Evolutionary conservation across 73 alveolate species (phyloP).

Genomic region (Breviolum minutum): DNA sequence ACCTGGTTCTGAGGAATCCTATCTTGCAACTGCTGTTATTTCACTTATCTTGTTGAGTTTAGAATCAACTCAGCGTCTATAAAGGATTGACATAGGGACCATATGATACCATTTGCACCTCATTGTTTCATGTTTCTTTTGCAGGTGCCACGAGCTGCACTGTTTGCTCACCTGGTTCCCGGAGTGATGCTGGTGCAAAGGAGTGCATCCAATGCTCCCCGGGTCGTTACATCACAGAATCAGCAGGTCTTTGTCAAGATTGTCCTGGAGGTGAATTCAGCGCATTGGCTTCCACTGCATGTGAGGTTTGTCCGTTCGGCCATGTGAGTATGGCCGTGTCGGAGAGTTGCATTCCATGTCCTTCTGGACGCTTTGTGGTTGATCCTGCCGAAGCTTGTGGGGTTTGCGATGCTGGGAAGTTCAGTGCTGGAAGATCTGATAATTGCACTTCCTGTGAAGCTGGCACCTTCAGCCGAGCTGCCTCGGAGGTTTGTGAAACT

Average conservation of each 20-base stretch:
- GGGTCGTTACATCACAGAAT: conserved; percentile 45
- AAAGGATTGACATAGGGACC: too few relatives aligned
- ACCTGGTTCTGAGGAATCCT: too few relatives aligned
- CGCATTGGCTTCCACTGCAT: conserved; percentile 49
- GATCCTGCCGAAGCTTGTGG: conserved; percentile 85
- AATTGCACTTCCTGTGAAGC: conserved; percentile 65
- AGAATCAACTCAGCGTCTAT: too few relatives aligned
- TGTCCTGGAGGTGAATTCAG: conserved; percentile 84
- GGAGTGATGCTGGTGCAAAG: conserved; percentile 78
- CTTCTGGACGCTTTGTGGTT: conserved; percentile 62
- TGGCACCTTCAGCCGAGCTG: conserved; percentile 31
- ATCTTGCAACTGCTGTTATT: too few relatives aligned
- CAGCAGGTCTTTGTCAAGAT: conserved; percentile 40
- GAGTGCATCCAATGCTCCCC: conserved; percentile 64
- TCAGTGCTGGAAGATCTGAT: conserved; percentile 77
- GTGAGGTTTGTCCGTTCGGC: conserved; percentile 76
- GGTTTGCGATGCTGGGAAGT: conserved; percentile 42
- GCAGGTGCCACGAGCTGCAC: conserved; percentile 73
- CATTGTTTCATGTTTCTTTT: too few relatives aligned
- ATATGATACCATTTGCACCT: too few relatives aligned
- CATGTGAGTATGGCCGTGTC: conserved; percentile 60
- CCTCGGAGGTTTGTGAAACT: neutral
- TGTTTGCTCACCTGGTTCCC: conserved; percentile 51
- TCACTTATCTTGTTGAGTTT: too few relatives aligned
- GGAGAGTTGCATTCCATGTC: conserved; percentile 82